Conservation (phyloP, 148 eudicot species). For the Amaranthus palmeri region DNA sequence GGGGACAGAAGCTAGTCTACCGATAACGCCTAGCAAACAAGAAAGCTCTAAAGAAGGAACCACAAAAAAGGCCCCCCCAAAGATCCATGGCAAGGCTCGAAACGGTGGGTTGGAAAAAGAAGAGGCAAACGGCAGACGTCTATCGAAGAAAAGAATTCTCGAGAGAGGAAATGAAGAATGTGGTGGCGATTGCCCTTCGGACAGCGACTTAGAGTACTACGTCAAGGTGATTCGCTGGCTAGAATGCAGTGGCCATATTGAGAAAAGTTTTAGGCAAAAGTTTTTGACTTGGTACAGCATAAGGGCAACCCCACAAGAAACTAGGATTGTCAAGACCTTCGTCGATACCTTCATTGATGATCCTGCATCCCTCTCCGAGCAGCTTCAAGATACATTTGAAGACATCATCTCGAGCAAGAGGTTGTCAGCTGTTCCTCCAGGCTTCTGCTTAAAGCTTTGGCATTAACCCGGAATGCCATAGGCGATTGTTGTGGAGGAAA, state of each 20-base stretch:
- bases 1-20: conserved; percentile 42
- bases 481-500: conserved; percentile 1
- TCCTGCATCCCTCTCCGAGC: conserved; percentile 69
- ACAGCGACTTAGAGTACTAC: conserved; percentile 48
- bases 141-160: conserved; percentile 42
- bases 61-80: conserved; percentile 25
- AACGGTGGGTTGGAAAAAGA: conserved; percentile 31
- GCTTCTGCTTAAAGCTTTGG: conserved; percentile 83
- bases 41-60: conserved; percentile 42
- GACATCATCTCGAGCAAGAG: conserved; percentile 56
- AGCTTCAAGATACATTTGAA: conserved; percentile 69
- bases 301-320: conserved; percentile 68
- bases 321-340: conserved; percentile 68
- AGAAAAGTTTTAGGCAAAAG: conserved; percentile 61
- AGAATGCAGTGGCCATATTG: conserved; percentile 72
- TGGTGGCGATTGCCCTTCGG: conserved; percentile 27
- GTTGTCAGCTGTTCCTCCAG: conserved; percentile 38
- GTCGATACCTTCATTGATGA: conserved; percentile 62
- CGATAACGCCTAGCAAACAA: conserved; percentile 58
- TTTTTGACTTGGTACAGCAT: conserved; percentile 84
- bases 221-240: conserved; percentile 67
- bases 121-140: conserved; percentile 36
- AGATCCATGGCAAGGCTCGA: conserved; percentile 31
- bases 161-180: conserved; percentile 38
- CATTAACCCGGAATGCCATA: conserved; percentile 36